A percentile compares a stretch with the other conserved stretches of the same genome.
phyloP scores from a whole-genome alignment of 495 filamentous ascomycete species.

The Penicillium steckii region DNA sequence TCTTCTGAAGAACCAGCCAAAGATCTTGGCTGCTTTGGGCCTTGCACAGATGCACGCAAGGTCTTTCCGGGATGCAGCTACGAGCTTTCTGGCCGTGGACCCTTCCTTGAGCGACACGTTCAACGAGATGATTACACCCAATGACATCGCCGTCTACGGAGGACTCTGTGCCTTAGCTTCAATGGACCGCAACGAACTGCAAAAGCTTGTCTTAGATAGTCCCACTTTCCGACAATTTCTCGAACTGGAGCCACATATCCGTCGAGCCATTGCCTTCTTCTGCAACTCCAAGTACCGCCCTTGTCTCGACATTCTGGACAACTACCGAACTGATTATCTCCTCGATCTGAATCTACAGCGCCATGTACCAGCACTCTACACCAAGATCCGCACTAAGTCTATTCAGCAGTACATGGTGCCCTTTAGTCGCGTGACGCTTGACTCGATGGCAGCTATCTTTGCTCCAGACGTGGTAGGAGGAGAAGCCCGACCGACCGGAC shows the following conservation, averaged over 20 bases:
- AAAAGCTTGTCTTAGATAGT: constrained; percentile 75
- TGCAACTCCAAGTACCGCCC: constrained; percentile 81
- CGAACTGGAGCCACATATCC: constrained; percentile 91
- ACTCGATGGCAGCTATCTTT: constrained; percentile 68
- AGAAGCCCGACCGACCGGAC: constrained; percentile 39
- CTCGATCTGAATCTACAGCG: constrained; percentile 85
- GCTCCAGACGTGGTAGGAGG: constrained; percentile 34
- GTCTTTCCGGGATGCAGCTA: constrained; percentile 71
- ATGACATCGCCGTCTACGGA: constrained; percentile 91
- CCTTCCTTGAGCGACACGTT: constrained; percentile 53
- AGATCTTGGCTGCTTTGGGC: constrained; percentile 65
- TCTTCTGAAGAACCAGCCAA: constrained; percentile 58
- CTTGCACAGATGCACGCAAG: constrained; percentile 66
- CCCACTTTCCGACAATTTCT: constrained; percentile 79
- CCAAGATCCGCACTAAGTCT: constrained; percentile 77
- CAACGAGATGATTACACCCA: constrained; percentile 72
- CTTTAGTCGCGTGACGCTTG: constrained; percentile 71
- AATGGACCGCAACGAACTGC: constrained; percentile 77
- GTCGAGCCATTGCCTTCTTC: constrained; percentile 85
- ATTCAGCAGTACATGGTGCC: constrained; percentile 89
- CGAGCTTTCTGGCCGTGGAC: constrained; percentile 62
- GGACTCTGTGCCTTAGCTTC: constrained; percentile 87
- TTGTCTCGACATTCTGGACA: constrained; percentile 78
- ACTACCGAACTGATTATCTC: constrained; percentile 78
- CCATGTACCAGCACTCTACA: constrained; percentile 68